Evolutionary conservation across 805 yeast species (phyloP).

Genomic region (Candida takata): DNA sequence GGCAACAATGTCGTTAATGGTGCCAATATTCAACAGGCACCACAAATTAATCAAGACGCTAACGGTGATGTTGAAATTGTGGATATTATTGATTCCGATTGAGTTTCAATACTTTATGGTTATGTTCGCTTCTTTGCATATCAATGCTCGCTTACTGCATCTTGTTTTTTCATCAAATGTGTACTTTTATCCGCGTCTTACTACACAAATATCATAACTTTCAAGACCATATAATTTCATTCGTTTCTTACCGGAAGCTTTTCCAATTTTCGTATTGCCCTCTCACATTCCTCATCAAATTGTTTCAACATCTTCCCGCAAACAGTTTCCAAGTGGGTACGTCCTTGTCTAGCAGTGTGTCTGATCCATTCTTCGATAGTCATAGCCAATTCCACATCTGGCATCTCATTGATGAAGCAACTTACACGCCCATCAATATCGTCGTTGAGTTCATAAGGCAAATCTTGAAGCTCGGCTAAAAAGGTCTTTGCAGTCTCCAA

Average conservation of each 20-base stretch:
- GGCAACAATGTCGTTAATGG: too few species aligned
- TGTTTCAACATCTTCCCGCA: conserved; percentile 40
- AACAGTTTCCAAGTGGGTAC: conserved; percentile 37
- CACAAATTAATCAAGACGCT: not conserved
- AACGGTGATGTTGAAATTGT: conserved; percentile 4
- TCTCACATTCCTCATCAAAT: conserved; percentile 41
- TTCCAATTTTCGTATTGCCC: conserved; percentile 35
- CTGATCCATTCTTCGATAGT: conserved; percentile 65
- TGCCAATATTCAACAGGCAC: not conserved
- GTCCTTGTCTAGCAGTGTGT: conserved; percentile 48
- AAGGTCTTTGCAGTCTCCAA: conserved; percentile 26
- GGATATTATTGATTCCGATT: too few species aligned
- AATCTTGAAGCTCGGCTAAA: conserved; percentile 11
- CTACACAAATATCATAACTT: too few species aligned
- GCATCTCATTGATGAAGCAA: conserved; percentile 59
- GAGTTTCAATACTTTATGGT: too few species aligned
- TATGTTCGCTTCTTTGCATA: not conserved
- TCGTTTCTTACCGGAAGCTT: too few species aligned
- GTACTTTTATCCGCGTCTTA: too few species aligned
- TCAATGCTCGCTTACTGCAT: not conserved
- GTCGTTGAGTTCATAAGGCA: conserved; percentile 37
- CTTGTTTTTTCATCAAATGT: not conserved
- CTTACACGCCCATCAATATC: conserved; percentile 64
- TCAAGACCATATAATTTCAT: too few species aligned
- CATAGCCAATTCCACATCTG: conserved; percentile 60